Percentiles rank a stretch among this genome's conserved stretches.
phyloP scores from a whole-genome alignment of 163 green algal species.

The Volvox carteri region DNA sequence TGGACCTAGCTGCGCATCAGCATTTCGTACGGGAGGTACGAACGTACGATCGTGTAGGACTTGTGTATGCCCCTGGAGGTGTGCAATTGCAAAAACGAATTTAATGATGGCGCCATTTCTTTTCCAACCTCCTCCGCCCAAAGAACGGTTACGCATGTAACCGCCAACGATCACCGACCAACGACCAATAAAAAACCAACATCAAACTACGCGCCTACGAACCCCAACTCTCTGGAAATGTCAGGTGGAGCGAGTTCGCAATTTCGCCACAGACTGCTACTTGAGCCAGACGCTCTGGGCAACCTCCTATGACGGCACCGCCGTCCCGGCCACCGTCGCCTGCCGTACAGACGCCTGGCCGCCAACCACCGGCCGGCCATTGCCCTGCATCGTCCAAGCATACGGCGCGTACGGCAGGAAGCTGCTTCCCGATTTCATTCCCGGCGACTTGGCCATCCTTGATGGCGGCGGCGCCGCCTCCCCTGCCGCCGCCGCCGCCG shows the following conservation, averaged over 20 bases:
- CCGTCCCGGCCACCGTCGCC: slow-evolving; percentile 25
- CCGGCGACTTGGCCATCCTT: slow-evolving; percentile 62
- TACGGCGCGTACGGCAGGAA: slow-evolving; percentile 77
- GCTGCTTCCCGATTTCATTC: slow-evolving; percentile 66
- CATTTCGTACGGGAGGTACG: slow-evolving; percentile 12
- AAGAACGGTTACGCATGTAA: too few relatives aligned
- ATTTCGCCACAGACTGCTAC: background rate
- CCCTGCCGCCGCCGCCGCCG: background rate
- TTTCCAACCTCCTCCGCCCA: too few relatives aligned
- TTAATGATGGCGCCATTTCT: too few relatives aligned
- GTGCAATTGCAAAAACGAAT: too few relatives aligned
- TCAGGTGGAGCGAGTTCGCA: slow-evolving; percentile 41
- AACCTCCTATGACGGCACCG: background rate
- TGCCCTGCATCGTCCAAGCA: slow-evolving; percentile 39
- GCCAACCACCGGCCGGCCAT: slow-evolving; percentile 1
- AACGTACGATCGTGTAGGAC: too few relatives aligned
- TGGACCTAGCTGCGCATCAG: background rate
- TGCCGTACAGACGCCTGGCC: slow-evolving; percentile 36
- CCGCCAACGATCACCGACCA: too few relatives aligned
- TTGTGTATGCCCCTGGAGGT: too few relatives aligned
- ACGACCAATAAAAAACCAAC: too few relatives aligned
- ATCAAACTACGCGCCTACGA: too few relatives aligned
- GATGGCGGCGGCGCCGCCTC: slow-evolving; percentile 65
- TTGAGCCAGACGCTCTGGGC: slow-evolving; percentile 24
- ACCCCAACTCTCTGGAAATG: too few relatives aligned